phyloP scores from a whole-genome alignment of 805 yeast species.

The Maudiozyma turicensis region DNA sequence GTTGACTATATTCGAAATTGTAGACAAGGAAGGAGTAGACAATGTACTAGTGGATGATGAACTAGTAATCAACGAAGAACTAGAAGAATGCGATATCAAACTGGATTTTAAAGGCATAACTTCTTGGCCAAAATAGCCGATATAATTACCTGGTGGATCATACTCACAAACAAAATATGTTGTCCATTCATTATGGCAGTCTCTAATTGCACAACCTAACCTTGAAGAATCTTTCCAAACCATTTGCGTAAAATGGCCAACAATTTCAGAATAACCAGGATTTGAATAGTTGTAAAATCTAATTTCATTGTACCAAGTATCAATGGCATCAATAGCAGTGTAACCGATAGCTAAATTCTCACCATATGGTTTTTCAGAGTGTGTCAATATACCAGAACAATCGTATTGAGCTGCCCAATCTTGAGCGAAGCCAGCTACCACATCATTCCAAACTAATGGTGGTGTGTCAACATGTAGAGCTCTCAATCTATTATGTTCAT shows the following conservation, averaged over 20 bases:
- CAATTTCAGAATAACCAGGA: conserved; percentile 34
- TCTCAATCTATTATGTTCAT: conserved; percentile 41
- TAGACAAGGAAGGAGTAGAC: not conserved
- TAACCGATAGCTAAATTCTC: conserved; percentile 69
- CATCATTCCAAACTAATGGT: conserved; percentile 40
- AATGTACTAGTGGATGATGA: not conserved
- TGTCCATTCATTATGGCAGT: conserved; percentile 46
- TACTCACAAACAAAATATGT: conserved; percentile 68
- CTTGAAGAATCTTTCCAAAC: conserved; percentile 55
- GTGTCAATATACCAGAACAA: conserved; percentile 49
- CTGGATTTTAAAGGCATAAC: conserved; percentile 13
- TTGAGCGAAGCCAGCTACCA: conserved; percentile 39
- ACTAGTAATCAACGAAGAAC: not conserved
- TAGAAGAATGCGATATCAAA: not conserved
- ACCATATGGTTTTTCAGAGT: conserved; percentile 50
- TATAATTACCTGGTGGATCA: conserved; percentile 60
- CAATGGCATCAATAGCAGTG: conserved; percentile 36
- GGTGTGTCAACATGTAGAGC: conserved; percentile 22
- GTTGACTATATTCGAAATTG: no score
- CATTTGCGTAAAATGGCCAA: conserved; percentile 68
- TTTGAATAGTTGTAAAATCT: conserved; percentile 42
- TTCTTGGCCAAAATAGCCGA: conserved; percentile 38
- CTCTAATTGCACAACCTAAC: conserved; percentile 63
- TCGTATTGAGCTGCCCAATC: conserved; percentile 40
- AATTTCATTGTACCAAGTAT: conserved; percentile 69